Base-by-base conservation (phyloP, 495 filamentous ascomycete genomes). In the Elasticomyces elasticus region DNA sequence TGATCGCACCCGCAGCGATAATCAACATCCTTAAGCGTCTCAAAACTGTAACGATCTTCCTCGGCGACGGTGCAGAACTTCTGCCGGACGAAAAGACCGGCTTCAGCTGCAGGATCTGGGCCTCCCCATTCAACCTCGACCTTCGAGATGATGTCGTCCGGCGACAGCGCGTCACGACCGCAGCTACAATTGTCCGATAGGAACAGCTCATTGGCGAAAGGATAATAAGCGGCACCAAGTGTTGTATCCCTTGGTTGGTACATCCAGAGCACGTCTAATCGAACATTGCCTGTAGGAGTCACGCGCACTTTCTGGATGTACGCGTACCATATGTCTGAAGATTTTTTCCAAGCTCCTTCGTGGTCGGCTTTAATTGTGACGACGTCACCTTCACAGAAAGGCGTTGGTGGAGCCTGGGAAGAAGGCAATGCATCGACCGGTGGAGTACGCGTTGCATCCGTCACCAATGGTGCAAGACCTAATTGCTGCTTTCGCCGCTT, bases 131-230 rank as follows among this genome's bases (percentile, higher is more conserved):
- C 71, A 1, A 86, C 73, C 17, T 64, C 49, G 33, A 80, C 71
- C n/a, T 72, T 74, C 7, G 66, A 68, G 12, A 80, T 48, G 7
- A 87, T 68, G 30, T 84, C 15, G 46, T 50, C 45, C 42, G 37
- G 27, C 9, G 67, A 67, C 5, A 72, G 56, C n/a, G 83, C 70
- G 27, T 72, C 65, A 6, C 49, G 37, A 13, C 67, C 66, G 54
- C 86, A 89, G 13, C 81, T 82, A 65, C 86, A 90, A 54, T 89
- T 79, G 59, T 88, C 79, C 0, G 83, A 86, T 9, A 90, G 67
- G 62, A 90, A 90, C 0, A 89, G 66, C 63, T 90, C 86, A 53
- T 87, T 83, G 0, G 66, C 52, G 60, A 75, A 79, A 1, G 83
- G 84, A 60, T 89, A 90, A 17, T 72, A 69, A 69, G 79, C 79